Base-by-base conservation (phyloP, 2,329 filamentous ascomycete species). In the Hymenoscyphus linearis region DNA sequence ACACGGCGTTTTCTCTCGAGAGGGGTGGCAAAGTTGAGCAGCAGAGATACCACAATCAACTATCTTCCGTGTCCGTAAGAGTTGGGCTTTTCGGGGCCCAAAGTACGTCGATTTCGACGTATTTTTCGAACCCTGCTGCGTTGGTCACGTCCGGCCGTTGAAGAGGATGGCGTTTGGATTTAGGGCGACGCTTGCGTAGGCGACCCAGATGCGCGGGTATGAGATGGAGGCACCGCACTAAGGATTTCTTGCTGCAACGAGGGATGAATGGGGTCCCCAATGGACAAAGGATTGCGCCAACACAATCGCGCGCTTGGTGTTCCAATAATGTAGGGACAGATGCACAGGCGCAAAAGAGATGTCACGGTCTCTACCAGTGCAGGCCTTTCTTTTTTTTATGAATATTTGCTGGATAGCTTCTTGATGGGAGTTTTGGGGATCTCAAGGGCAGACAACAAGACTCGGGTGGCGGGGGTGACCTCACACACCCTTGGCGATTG, bases 121-220 rank as follows among this genome's bases (percentile, higher is more conserved):
- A 12, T 53, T 53, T 18, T 53, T 47, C 50, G 50, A 27, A 31
- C 25, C 50, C 50, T 53, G 27, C 50, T 34, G 50, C 50, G 27
- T 53, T 53, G 50, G 27, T 53, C 27, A 53, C 25, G 50, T 53
- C 31, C 60, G 61, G 54, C 50, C 54, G 53, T 59, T 58, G 60
- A 14, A 44, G 58, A 56, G 60, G 56, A 60, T 55, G 50, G n/a
- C 31, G 31, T 36, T 59, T 35, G 26, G 36, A 47, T 25, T 56
- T 59, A 60, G 22, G 25, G 36, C 25, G 36, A 31, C 16, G 59
- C 57, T 16, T 52, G 54, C 36, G 59, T 66, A 66, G 65, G 64
- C 66, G 66, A 70, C 64, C 68, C 66, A 69, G 58, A 64, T 54
- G 60, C 36, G 58, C 58, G 68, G 69, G 64, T 67, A 62, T 55